Evolutionary conservation across 139 green algal species (phyloP).

Genomic region (Tetraselmis striata): DNA sequence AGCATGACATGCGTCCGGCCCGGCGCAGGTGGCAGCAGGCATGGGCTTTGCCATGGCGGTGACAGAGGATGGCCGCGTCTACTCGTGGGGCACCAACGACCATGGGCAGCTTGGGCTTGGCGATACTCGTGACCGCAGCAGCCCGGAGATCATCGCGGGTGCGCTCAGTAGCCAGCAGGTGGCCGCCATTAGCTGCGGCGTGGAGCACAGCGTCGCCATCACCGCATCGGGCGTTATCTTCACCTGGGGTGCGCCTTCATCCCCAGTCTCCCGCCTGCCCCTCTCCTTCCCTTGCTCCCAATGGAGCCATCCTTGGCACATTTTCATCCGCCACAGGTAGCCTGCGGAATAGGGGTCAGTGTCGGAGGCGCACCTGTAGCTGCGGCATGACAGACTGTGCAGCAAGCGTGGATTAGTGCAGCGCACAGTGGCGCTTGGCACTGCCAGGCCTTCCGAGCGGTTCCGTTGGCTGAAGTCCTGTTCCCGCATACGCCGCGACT

Average conservation of each 20-base stretch:
- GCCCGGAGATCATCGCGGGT: neutral
- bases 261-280: neutral
- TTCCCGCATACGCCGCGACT: too few relatives aligned
- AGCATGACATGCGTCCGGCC: too few relatives aligned
- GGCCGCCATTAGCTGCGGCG: slow-evolving; percentile 3
- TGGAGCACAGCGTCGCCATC: slow-evolving; percentile 4
- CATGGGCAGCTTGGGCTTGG: slow-evolving; percentile 14
- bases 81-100: slow-evolving; percentile 9
- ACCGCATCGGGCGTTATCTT: slow-evolving; percentile 1
- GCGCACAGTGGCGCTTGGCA: too few relatives aligned
- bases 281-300: neutral
- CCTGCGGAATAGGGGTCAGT: too few relatives aligned
- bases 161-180: slow-evolving; percentile 7
- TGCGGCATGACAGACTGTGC: too few relatives aligned
- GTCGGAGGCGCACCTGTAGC: too few relatives aligned
- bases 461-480: too few relatives aligned
- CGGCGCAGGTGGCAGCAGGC: neutral
- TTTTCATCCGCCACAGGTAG: too few relatives aligned
- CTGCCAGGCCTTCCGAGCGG: too few relatives aligned
- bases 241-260: slow-evolving; percentile 13
- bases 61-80: slow-evolving; percentile 13
- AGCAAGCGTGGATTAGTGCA: too few relatives aligned
- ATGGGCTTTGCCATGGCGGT: slow-evolving; percentile 1
- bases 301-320: too few relatives aligned
- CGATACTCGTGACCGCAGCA: neutral